Evolutionary conservation across 108 stramenopile genomes (phyloP), one percentile per base, ranked within the genome.

Genomic region (Licmophora abbreviata): DNA sequence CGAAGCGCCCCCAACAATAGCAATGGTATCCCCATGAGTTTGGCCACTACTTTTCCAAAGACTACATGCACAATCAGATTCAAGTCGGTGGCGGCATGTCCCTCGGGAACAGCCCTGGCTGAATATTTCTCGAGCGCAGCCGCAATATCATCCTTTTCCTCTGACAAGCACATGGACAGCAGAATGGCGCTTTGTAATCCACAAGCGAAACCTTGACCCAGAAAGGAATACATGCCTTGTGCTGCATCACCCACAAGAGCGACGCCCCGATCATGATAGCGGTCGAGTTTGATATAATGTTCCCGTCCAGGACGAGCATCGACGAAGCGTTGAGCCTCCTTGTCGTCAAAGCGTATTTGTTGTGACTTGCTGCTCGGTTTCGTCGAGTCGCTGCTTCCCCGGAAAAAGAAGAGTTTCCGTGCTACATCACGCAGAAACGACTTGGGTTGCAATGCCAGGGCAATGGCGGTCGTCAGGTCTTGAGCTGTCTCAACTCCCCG

Each of bases 201-300:
- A 44, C 15, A 44, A 15, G 54, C 54, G 24, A 24, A 42, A 9
- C 54, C 54, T 44, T 55, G 54, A 8, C 54, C 54, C 17, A 55
- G 17, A 25, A 55, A 27, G 17, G 20, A 22, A 27, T 55, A 55
- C 54, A 55, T 55, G 11, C 54, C 54, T 25, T 22, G n/a, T 10
- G 54, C 40, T 24, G 54, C 54, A 44, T 55, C 54, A 7, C 54
- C 54, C 8, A 55, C 11, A 3, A 55, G 42, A 4, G 23, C 43
- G 10, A 40, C 28, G 15, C 37, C 37, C 9, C 24, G 5, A 10
- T 52, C 35, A 22, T 38, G 17, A 29, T 52, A 34, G 21, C 28
- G 23, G 22, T 52, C 29, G 18, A 52, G 28, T 5, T 29, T 52
- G 34, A 52, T 52, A 36, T 38, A 52, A 17, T 5, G 15, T 37